These are phyloP conservation scores for Lactarius akahatsu DNA, from an alignment of 768 basidiomycete species.

Conservation along the genomic window DNA sequence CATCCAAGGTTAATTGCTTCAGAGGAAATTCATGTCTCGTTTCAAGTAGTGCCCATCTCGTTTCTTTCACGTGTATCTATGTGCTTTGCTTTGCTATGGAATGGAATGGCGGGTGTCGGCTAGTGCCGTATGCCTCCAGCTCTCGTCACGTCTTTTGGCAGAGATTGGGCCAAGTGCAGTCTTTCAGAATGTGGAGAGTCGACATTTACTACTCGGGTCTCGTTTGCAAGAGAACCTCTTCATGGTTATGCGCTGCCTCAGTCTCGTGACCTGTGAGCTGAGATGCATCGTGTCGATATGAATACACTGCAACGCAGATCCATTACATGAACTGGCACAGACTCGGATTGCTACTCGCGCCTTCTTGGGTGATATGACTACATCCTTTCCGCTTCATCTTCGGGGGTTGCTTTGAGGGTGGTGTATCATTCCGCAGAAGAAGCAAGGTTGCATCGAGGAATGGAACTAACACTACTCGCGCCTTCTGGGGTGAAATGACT, in stretches of 20 bases:
- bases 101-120: not conserved
- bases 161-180: too few relatives aligned
- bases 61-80: not conserved
- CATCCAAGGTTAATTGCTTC: conserved; percentile 7
- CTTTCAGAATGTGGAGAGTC: too few relatives aligned
- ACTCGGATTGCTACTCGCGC: not conserved
- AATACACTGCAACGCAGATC: too few relatives aligned
- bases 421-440: not conserved
- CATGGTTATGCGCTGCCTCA: too few relatives aligned
- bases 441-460: not conserved
- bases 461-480: too few relatives aligned
- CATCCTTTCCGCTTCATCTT: not conserved
- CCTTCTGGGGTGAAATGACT: too few relatives aligned
- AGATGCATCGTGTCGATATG: too few relatives aligned
- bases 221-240: not conserved
- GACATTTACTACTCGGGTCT: not conserved
- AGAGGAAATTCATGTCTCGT: conserved; percentile 88
- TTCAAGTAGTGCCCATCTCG: conserved; percentile 59
- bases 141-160: not conserved
- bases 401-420: not conserved
- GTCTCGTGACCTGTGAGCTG: too few relatives aligned
- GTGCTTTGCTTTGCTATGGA: not conserved
- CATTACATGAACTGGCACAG: not conserved
- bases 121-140: not conserved
- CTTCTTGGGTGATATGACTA: too few relatives aligned